Percentiles rank a stretch among this genome's conserved stretches.
phyloP scores from a whole-genome alignment of 257 asterid species.

The Fraxinus cuspidata region DNA sequence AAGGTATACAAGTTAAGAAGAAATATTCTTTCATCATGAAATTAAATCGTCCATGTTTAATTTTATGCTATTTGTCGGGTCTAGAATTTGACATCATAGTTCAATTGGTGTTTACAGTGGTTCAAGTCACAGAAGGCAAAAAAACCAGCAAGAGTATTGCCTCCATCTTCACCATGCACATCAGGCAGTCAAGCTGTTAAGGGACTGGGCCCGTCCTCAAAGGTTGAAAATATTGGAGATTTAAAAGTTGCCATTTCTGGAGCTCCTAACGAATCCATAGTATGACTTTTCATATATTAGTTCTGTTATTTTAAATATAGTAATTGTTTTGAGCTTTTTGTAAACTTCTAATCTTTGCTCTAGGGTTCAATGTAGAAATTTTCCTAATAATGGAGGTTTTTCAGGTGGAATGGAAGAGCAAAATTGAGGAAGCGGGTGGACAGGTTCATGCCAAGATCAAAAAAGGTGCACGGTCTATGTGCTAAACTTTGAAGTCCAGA shows the following conservation, averaged over 20 bases:
- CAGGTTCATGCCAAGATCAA: slow-evolving; percentile 63
- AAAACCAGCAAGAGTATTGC: slow-evolving; percentile 65
- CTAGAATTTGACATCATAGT: slow-evolving; percentile 12
- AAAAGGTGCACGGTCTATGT: slow-evolving; percentile 50
- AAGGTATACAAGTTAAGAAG: slow-evolving; percentile 52
- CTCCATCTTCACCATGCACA: slow-evolving; percentile 55
- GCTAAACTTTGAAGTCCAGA: slow-evolving; percentile 18
- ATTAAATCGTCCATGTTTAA: not conserved
- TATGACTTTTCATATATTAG: slow-evolving; percentile 30
- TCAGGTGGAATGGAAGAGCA: slow-evolving; percentile 71
- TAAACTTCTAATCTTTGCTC: not conserved
- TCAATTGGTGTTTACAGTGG: slow-evolving; percentile 68
- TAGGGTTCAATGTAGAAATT: not conserved
- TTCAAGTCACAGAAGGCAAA: slow-evolving; percentile 80
- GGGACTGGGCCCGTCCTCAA: slow-evolving; percentile 38
- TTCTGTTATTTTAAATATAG: slow-evolving; percentile 11
- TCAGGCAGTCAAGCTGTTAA: slow-evolving; percentile 45
- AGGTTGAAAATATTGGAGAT: slow-evolving; percentile 59
- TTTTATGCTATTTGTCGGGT: not conserved
- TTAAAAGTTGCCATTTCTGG: slow-evolving; percentile 67
- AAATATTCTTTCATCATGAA: slow-evolving; percentile 12
- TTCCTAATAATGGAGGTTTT: slow-evolving; percentile 20
- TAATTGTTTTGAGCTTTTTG: not conserved
- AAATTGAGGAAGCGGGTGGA: slow-evolving; percentile 80
- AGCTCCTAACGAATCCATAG: slow-evolving; percentile 49